Percentiles rank a stretch among this genome's conserved stretches.
Conservation (phyloP, 768 basidiomycete genomes). For the Tremella yokohamensis region DNA sequence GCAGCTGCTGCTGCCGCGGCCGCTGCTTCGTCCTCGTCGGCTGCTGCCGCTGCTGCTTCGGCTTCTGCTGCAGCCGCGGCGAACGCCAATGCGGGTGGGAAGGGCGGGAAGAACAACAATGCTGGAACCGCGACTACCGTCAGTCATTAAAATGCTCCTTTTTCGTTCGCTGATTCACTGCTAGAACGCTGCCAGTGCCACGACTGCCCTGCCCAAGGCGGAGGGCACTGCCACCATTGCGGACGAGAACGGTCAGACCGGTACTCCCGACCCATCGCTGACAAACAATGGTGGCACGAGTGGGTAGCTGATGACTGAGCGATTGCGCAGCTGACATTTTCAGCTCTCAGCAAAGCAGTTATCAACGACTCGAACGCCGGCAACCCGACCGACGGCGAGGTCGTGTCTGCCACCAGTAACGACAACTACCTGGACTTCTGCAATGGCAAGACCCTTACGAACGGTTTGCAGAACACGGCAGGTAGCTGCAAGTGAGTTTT, state of each 20-base stretch:
- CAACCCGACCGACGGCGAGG: conserved; percentile 53
- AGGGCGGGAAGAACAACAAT: background rate
- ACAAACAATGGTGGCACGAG: conserved; percentile 22
- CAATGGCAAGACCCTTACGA: conserved; percentile 56
- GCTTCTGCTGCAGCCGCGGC: background rate
- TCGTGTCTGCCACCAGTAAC: conserved; percentile 54
- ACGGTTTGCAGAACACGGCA: conserved; percentile 54
- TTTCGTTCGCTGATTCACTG: background rate
- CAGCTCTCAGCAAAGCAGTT: background rate
- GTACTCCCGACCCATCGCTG: conserved; percentile 33
- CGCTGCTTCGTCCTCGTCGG: background rate
- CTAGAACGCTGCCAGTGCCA: background rate
- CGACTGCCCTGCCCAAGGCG: background rate
- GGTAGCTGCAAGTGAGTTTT: conserved; percentile 35
- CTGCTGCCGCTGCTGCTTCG: background rate
- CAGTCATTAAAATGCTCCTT: no score
- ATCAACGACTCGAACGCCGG: conserved; percentile 23
- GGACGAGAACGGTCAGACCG: conserved; percentile 21
- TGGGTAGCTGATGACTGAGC: conserved; percentile 14
- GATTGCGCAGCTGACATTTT: background rate
- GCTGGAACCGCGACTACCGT: no score
- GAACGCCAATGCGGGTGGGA: background rate
- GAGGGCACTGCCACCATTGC: background rate
- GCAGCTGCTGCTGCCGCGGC: background rate
- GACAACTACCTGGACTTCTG: conserved; percentile 56